A percentile compares a stretch with the other conserved stretches of the same genome.
These are phyloP conservation scores for Gryganskiella cystojenkinii DNA, from an alignment of 192 early-diverging fungal species.

Conservation along the genomic window DNA sequence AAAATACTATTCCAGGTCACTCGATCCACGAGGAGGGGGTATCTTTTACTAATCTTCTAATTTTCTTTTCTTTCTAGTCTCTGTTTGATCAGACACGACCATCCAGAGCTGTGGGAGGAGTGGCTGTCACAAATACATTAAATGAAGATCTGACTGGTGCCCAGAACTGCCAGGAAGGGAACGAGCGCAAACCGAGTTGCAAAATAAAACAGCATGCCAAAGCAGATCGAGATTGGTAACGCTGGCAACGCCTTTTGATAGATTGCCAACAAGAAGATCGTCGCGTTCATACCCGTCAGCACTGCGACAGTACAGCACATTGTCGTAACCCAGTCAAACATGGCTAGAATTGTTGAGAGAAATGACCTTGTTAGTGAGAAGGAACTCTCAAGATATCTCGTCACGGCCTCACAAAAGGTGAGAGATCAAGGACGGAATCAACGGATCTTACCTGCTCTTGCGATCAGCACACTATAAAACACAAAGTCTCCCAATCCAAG, in stretches of 20 bases:
- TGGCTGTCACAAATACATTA: slow-evolving; percentile 6
- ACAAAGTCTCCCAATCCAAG: slow-evolving; percentile 94
- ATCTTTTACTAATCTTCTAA: too few species aligned
- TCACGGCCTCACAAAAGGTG: neutral
- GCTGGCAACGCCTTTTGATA: slow-evolving; percentile 88
- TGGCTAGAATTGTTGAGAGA: slow-evolving; percentile 56
- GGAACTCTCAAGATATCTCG: too few species aligned
- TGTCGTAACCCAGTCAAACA: slow-evolving; percentile 88
- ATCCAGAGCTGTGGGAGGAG: neutral
- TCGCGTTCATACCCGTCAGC: slow-evolving; percentile 85
- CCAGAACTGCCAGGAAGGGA: slow-evolving; percentile 54
- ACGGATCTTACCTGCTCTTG: slow-evolving; percentile 69
- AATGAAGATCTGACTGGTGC: slow-evolving; percentile 30
- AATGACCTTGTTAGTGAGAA: slow-evolving; percentile 6
- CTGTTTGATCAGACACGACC: too few species aligned
- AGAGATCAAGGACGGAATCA: neutral
- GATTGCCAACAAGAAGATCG: slow-evolving; percentile 87
- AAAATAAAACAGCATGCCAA: slow-evolving; percentile 89
- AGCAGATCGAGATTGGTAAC: slow-evolving; percentile 86
- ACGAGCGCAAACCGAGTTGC: slow-evolving; percentile 61
- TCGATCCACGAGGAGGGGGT: too few species aligned
- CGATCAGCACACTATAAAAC: slow-evolving; percentile 87
- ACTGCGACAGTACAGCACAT: slow-evolving; percentile 80
- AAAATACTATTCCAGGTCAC: too few species aligned
- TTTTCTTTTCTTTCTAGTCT: neutral